These are phyloP conservation scores for Helichrysum umbraculigerum DNA, from an alignment of 129 eudicot species.

Conservation along the genomic window DNA sequence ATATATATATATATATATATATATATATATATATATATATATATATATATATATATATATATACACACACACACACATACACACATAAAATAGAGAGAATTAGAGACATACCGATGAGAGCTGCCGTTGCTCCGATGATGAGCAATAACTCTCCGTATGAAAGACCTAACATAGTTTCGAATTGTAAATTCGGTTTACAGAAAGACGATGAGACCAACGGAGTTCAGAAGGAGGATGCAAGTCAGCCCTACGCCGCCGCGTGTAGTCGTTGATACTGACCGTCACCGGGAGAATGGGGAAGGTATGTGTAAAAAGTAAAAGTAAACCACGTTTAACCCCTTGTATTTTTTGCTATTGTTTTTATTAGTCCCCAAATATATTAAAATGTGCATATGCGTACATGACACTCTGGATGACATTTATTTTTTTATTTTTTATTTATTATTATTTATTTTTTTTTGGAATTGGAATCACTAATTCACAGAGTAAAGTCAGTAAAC, in stretches of 20 bases:
- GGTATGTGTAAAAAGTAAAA: neutral
- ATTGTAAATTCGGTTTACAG: slow-evolving; percentile 1
- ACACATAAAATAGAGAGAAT: neutral
- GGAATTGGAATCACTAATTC: no score
- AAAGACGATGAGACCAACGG: neutral
- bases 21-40: neutral
- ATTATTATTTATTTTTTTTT: no score
- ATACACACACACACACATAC: no score
- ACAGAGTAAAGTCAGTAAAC: no score
- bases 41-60: neutral
- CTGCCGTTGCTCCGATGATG: slow-evolving; percentile 82
- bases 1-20: neutral
- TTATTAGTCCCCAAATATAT: no score
- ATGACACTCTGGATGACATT: no score
- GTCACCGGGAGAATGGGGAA: slow-evolving; percentile 5
- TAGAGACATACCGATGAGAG: slow-evolving; percentile 56
- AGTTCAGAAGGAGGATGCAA: neutral
- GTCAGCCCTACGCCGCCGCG: slow-evolving; percentile 18
- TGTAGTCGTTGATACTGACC: slow-evolving; percentile 13
- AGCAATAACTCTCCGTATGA: slow-evolving; percentile 88
- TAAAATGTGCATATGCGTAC: no score
- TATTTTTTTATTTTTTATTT: no score
- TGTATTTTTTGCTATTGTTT: neutral
- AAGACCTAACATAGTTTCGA: slow-evolving; percentile 64
- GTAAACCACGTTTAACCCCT: slow-evolving; percentile 10